phyloP scores from a whole-genome alignment of 176 grass and related monocot species.

The Carex myosuroides region DNA sequence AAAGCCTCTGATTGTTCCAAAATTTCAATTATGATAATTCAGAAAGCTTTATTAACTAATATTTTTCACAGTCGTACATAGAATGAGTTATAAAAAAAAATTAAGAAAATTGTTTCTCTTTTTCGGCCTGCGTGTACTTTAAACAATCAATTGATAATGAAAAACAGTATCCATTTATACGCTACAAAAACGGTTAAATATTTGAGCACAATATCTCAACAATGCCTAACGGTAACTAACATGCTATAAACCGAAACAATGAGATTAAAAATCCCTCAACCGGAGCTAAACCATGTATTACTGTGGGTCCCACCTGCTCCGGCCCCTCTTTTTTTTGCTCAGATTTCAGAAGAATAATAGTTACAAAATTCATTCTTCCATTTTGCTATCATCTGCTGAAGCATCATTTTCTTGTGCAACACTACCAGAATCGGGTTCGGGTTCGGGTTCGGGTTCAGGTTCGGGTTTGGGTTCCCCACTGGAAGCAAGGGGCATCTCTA shows the following conservation, averaged over 20 bases:
- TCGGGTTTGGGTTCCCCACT: not conserved
- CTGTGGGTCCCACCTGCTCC: not conserved
- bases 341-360: not conserved
- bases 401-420: slow-evolving; percentile 8
- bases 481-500: slow-evolving; percentile 27
- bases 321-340: not conserved
- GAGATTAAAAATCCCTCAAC: not conserved
- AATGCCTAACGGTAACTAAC: not conserved
- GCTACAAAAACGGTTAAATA: not conserved
- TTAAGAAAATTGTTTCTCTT: no score
- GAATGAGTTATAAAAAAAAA: no score
- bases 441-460: not conserved
- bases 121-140: not conserved
- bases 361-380: slow-evolving; percentile 17
- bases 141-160: not conserved
- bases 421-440: no score
- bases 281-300: not conserved
- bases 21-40: no score
- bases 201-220: not conserved
- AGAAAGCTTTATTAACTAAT: no score
- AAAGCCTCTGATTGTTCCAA: no score
- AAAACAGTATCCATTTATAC: not conserved
- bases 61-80: no score
- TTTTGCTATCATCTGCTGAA: slow-evolving; percentile 17
- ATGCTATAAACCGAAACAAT: not conserved